A percentile compares a stretch with the other conserved stretches of the same genome.
Evolutionary conservation across 1,284 basidiomycete species (phyloP).

Genomic region (Clitocybe nebularis): DNA sequence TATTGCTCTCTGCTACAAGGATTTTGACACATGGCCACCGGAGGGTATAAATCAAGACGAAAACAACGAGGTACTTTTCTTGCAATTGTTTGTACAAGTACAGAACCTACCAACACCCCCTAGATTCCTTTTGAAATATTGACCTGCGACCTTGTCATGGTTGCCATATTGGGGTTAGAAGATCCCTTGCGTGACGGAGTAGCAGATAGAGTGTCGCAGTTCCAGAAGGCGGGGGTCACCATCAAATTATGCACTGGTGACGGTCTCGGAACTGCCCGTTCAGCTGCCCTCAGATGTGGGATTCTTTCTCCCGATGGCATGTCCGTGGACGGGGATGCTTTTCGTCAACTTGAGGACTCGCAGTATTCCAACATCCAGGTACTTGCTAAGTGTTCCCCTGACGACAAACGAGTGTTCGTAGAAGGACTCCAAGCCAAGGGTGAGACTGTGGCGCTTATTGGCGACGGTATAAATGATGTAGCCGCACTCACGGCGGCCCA

Average conservation of each 20-base stretch:
- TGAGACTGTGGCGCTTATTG: constrained; percentile 95
- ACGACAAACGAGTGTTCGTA: constrained; percentile 94
- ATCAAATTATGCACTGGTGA: constrained; percentile 99
- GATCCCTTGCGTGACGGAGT: constrained; percentile 94
- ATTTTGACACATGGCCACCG: constrained; percentile 88
- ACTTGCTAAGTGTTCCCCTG: constrained; percentile 93
- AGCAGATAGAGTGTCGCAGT: constrained; percentile 81
- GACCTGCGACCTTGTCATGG: constrained; percentile 74
- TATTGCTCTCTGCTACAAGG: constrained; percentile 89
- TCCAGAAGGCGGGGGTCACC: constrained; percentile 85
- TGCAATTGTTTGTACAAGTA: constrained; percentile 9
- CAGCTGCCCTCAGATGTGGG: constrained; percentile 93
- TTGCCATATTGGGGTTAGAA: constrained; percentile 91
- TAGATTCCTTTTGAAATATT: constrained; percentile 73
- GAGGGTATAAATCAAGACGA: constrained; percentile 36
- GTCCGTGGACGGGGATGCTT: constrained; percentile 93
- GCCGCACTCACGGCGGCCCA: constrained; percentile 94
- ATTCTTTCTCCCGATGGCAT: constrained; percentile 91
- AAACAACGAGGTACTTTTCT: constrained; percentile 46
- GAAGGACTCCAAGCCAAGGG: constrained; percentile 85
- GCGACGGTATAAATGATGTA: constrained; percentile 98
- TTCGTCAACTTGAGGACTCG: constrained; percentile 52
- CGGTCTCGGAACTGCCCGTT: constrained; percentile 91
- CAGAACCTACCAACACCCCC: neutral
- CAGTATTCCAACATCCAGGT: constrained; percentile 71